Percentiles rank a stretch among this genome's conserved stretches.
Evolutionary conservation across 73 alveolate species (phyloP).

Genomic region (Symbiodinium natans): DNA sequence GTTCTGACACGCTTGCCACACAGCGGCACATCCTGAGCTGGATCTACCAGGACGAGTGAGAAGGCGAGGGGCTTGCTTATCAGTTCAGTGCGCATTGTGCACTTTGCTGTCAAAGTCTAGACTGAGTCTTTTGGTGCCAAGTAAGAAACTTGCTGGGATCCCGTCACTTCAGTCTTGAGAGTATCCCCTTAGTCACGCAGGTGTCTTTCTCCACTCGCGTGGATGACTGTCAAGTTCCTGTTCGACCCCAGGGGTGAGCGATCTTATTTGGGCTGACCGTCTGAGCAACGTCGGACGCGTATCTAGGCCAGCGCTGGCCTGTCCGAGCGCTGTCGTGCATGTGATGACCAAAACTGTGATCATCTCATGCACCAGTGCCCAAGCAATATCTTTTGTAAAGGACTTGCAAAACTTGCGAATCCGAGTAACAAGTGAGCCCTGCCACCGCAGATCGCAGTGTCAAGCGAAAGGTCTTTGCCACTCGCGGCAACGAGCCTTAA

Average conservation of each 20-base stretch:
- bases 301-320: constrained; percentile 27
- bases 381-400: neutral
- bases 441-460: neutral
- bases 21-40: constrained; percentile 45
- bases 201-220: neutral
- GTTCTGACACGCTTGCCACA: constrained; percentile 35
- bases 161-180: no score
- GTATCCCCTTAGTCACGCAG: no score
- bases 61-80: neutral
- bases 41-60: constrained; percentile 51
- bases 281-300: neutral
- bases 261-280: neutral
- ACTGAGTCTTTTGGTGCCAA: no score
- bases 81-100: neutral
- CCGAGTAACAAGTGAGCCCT: neutral
- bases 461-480: neutral
- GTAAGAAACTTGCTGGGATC: no score
- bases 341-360: neutral
- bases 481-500: neutral
- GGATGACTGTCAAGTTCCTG: neutral
- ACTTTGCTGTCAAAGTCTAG: neutral
- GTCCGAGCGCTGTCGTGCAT: neutral
- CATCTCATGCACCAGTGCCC: no score
- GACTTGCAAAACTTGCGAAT: neutral
- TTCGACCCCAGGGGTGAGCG: neutral